Percentiles rank a stretch among this genome's conserved stretches.
Evolutionary conservation across 768 basidiomycete genomes (phyloP).

Genomic region (Hirschioporus abietinus): DNA sequence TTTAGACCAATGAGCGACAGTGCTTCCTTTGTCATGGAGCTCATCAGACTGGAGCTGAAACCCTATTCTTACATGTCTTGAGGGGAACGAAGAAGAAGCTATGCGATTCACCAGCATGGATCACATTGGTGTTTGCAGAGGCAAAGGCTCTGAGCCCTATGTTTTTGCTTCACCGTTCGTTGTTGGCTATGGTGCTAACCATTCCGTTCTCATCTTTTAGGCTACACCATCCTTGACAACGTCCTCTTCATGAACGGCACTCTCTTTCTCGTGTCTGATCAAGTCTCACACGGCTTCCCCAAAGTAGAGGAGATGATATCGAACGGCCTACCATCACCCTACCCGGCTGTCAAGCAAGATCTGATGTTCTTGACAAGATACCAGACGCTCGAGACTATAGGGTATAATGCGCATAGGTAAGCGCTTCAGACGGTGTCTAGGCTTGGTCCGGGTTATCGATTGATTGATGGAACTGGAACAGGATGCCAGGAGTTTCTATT

Average conservation of each 20-base stretch:
- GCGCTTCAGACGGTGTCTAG: conserved; percentile 26
- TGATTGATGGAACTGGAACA: conserved; percentile 19
- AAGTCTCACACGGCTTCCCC: conserved; percentile 52
- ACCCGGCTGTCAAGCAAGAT: conserved; percentile 43
- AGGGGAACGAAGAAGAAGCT: background rate
- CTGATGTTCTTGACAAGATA: conserved; percentile 56
- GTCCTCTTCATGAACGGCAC: conserved; percentile 69
- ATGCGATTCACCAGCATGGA: too few relatives aligned
- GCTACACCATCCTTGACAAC: conserved; percentile 80
- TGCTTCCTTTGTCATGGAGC: too few relatives aligned
- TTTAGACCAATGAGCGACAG: too few relatives aligned
- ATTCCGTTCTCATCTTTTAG: conserved; percentile 32
- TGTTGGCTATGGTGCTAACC: background rate
- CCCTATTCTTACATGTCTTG: too few relatives aligned
- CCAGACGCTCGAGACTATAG: conserved; percentile 44
- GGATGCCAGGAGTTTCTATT: conserved; percentile 31
- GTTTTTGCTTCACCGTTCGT: too few relatives aligned
- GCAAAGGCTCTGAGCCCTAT: too few relatives aligned
- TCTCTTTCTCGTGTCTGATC: conserved; percentile 70
- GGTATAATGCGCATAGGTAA: conserved; percentile 44
- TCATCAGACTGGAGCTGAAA: too few relatives aligned
- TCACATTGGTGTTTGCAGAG: too few relatives aligned
- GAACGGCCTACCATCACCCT: conserved; percentile 25
- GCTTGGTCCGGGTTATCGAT: background rate
- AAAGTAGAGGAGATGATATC: conserved; percentile 44